These are phyloP conservation scores for Lichtheimia ramosa DNA, from an alignment of 371 early-diverging fungal genomes.

Conservation along the genomic window DNA sequence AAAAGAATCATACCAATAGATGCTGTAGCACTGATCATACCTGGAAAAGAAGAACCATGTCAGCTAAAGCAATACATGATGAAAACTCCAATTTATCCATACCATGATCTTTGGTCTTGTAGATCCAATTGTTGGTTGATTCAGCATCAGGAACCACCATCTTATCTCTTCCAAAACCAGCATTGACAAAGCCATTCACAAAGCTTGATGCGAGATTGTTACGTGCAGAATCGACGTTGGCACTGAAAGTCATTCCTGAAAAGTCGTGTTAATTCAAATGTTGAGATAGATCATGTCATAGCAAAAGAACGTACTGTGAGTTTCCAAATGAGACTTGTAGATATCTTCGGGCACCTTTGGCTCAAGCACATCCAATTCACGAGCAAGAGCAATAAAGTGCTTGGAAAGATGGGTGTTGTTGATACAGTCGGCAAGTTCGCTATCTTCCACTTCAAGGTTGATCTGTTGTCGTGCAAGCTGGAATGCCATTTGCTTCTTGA, in stretches of 20 bases:
- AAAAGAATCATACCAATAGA: conserved; percentile 89
- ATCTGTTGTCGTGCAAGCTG: conserved; percentile 91
- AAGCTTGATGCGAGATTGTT: conserved; percentile 95
- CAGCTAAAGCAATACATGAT: background rate
- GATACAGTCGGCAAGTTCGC: conserved; percentile 81
- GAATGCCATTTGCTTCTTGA: conserved; percentile 95
- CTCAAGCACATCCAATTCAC: conserved; percentile 92
- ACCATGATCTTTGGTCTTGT: conserved; percentile 95
- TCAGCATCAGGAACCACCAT: conserved; percentile 82
- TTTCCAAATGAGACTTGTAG: conserved; percentile 95
- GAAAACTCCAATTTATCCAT: conserved; percentile 3
- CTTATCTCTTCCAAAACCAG: conserved; percentile 94
- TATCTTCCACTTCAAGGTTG: conserved; percentile 77
- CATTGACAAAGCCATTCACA: conserved; percentile 98
- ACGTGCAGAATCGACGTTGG: conserved; percentile 88
- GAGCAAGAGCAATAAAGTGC: conserved; percentile 85
- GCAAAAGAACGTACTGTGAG: conserved; percentile 58
- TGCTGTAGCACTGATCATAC: conserved; percentile 94
- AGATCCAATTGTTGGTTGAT: conserved; percentile 83
- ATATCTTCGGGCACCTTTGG: conserved; percentile 97
- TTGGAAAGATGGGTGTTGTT: conserved; percentile 85
- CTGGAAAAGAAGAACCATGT: conserved; percentile 5
- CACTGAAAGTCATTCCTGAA: conserved; percentile 57
- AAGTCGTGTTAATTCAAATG: background rate
- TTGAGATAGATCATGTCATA: background rate